phyloP scores from a whole-genome alignment of 164 flowering plant species.

The Tetrastigma voinierianum region DNA sequence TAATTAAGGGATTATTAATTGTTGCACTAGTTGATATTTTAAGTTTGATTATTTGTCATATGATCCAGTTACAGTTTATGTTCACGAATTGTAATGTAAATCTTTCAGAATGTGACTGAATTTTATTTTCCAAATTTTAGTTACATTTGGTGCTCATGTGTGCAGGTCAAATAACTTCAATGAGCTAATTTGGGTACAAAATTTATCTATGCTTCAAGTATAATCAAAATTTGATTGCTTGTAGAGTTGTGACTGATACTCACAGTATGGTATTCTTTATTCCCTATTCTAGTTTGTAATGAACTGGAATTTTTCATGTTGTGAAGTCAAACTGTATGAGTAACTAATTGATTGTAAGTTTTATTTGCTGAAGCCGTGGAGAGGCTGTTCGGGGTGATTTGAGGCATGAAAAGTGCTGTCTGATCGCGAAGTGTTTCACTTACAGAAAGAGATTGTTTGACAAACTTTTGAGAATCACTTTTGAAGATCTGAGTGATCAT shows the following conservation, averaged over 20 bases:
- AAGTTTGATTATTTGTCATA: not conserved
- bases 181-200: constrained; percentile 49
- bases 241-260: constrained; percentile 89
- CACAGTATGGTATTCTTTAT: constrained; percentile 67
- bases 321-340: not conserved
- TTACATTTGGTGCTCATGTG: constrained; percentile 7
- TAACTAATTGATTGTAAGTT: too few species aligned
- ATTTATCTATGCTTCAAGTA: constrained; percentile 60
- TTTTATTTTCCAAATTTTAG: constrained; percentile 3
- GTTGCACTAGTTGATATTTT: too few species aligned
- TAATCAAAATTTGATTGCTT: constrained; percentile 96
- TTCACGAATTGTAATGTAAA: not conserved
- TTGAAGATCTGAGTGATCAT: too few species aligned
- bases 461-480: too few species aligned
- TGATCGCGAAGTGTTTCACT: too few species aligned
- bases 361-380: too few species aligned
- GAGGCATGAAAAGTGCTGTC: too few species aligned
- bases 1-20: too few species aligned
- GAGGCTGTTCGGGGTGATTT: too few species aligned
- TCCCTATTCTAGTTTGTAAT: not conserved
- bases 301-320: not conserved
- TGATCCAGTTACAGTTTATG: not conserved
- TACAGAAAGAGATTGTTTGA: too few species aligned
- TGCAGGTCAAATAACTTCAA: constrained; percentile 77
- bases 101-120: not conserved